Conservation (phyloP, 2,329 filamentous ascomycete genomes). For the Lecanicillium sp. region DNA sequence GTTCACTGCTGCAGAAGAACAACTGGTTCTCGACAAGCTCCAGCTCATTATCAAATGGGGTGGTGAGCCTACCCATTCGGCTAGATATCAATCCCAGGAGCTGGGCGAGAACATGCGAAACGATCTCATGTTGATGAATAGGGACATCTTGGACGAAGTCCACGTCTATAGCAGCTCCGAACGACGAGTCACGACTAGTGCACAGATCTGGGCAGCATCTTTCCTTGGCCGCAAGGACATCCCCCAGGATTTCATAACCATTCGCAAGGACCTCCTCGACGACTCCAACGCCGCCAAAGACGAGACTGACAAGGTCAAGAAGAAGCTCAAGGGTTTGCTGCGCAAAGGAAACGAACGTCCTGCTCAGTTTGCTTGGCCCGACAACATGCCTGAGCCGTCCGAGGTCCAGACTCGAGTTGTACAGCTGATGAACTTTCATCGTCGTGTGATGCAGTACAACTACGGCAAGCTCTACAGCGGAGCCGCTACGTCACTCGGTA, state of each 20-base stretch:
- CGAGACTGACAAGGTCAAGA: conserved; percentile 99
- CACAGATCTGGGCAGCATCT: conserved; percentile 87
- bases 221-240: conserved; percentile 85
- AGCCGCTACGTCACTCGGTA: conserved; percentile 53
- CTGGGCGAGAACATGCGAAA: conserved; percentile 94
- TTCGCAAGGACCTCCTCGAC: conserved; percentile 90
- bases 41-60: conserved; percentile 99
- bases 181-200: conserved; percentile 86
- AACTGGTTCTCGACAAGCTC: conserved; percentile 86
- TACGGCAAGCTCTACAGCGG: conserved; percentile 69
- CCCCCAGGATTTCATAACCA: conserved; percentile 74
- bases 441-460: conserved; percentile 90
- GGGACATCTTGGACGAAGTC: conserved; percentile 85
- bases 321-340: conserved; percentile 90
- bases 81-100: conserved; percentile 91
- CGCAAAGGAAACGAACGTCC: conserved; percentile 90
- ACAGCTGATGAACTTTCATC: conserved; percentile 95
- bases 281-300: conserved; percentile 98
- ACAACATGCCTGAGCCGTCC: conserved; percentile 88
- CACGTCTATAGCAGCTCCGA: conserved; percentile 95
- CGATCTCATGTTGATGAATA: conserved; percentile 85
- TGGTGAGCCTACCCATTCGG: conserved; percentile 94
- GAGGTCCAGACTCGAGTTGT: conserved; percentile 88
- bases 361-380: conserved; percentile 95
- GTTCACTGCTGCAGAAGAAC: conserved; percentile 87